These are phyloP conservation scores for Talaromyces verruculosus DNA, from an alignment of 2,329 filamentous ascomycete genomes.

Conservation along the genomic window DNA sequence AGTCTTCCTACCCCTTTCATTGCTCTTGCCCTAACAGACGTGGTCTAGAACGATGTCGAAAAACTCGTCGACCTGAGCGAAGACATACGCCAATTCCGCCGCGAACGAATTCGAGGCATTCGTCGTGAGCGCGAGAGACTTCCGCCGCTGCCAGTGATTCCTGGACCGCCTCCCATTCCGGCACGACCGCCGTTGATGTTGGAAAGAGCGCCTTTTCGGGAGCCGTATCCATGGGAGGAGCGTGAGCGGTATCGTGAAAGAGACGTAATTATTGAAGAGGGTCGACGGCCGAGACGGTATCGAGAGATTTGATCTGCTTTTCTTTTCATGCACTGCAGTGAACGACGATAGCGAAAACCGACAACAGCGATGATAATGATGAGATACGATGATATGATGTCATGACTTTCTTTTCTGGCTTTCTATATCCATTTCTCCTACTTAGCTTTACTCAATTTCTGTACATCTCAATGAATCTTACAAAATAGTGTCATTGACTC, in stretches of 20 bases:
- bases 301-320: constrained; percentile 16
- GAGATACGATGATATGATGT: constrained; percentile 3
- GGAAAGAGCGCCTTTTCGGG: constrained; percentile 10
- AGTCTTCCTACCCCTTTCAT: constrained; percentile 43
- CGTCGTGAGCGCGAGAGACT: constrained; percentile 46
- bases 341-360: no score
- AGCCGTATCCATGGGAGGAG: constrained; percentile 14
- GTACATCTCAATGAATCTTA: background rate
- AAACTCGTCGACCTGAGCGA: constrained; percentile 80
- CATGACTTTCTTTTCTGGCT: background rate
- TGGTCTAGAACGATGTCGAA: constrained; percentile 76
- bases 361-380: background rate
- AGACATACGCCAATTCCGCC: constrained; percentile 69
- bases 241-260: constrained; percentile 19
- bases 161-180: constrained; percentile 22
- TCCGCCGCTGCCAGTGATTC: constrained; percentile 25
- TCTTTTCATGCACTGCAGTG: background rate
- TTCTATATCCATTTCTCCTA: background rate
- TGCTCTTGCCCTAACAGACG: background rate
- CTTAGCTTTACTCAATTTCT: background rate
- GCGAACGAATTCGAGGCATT: constrained; percentile 60
- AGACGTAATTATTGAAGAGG: constrained; percentile 18
- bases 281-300: constrained; percentile 16
- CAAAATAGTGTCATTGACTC: background rate
- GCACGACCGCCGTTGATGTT: constrained; percentile 24